Base-by-base conservation (phyloP, 208 protist species). In the Wallacemonas sp. region DNA sequence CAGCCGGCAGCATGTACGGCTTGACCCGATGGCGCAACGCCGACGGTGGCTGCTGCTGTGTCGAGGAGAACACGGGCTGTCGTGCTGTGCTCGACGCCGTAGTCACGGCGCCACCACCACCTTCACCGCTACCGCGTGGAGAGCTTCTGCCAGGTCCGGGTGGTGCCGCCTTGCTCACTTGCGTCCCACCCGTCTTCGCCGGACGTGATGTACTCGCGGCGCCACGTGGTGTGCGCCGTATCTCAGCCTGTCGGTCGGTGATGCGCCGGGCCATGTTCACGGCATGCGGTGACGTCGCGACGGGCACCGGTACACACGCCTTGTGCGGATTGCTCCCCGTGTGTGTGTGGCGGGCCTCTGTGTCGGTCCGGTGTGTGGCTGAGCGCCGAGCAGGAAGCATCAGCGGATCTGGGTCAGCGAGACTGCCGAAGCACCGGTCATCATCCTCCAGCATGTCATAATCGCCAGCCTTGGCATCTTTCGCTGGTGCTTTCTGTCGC, bases 11-110 rank as follows among this genome's bases (percentile, higher is more conserved):
- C 5, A 17, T 19, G 19, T 21, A 14, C 12, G 51, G 51, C 51
- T 58, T 58, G 8, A 58, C 51, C 30, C 30, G 47, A 9, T 55
- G 27, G 17, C 31, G 30, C 9, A 6, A 41, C 36, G 14, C 36
- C 36, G 9, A 14, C 36, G 36, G 36, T 41, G 36, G 6, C 36
- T 58, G 47, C 47, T 41, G 51, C 51, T 58, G 51, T 31, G 51
- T 58, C 6, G 51, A 8, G 6, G 51, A 58, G 24, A 58, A 58
- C 15, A 58, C 31, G 15, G 51, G 51, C 31, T 58, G 30, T 14
- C 51, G 51, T 3, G 5, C 8, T 21, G 51, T 31, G 22, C 9
- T 26, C 12, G 28, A 14, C n/a, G 26, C 51, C 4, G 9, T 41
- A n/a, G n/a, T n/a, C n/a, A n/a, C n/a, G n/a, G n/a, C n/a, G n/a